phyloP scores from a whole-genome alignment of 75 land plant genomes.

The Picea glauca region DNA sequence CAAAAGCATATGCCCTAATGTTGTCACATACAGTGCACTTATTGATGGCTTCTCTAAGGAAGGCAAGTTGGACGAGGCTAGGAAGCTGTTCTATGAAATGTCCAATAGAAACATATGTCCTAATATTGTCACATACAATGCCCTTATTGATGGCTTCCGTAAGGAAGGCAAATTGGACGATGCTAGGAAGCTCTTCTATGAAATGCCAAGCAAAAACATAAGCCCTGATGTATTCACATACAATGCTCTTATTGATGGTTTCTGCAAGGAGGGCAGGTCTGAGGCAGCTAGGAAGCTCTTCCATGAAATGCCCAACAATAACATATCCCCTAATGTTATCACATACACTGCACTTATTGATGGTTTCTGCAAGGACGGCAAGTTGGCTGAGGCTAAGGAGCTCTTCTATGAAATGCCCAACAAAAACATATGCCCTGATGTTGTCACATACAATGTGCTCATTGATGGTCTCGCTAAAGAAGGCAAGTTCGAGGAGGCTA shows the following conservation, averaged over 20 bases:
- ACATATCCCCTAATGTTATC: constrained; percentile 46
- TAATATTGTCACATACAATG: constrained; percentile 51
- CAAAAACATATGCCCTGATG: constrained; percentile 43
- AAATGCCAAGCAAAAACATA: constrained; percentile 35
- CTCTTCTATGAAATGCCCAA: constrained; percentile 45
- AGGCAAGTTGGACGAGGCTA: constrained; percentile 68
- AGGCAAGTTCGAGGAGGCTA: constrained; percentile 35
- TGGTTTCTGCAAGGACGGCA: constrained; percentile 50
- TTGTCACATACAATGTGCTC: constrained; percentile 41
- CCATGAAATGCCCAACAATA: constrained; percentile 37
- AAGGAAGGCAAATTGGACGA: constrained; percentile 13
- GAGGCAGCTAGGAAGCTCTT: constrained; percentile 34
- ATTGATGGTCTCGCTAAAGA: constrained; percentile 53
- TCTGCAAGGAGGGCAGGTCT: constrained; percentile 25
- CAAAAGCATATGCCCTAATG: constrained; percentile 46
- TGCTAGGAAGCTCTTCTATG: constrained; percentile 26
- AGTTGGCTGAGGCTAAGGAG: constrained; percentile 41
- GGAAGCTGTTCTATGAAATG: constrained; percentile 58
- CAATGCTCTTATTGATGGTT: constrained; percentile 37
- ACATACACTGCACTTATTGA: constrained; percentile 49
- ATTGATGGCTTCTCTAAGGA: constrained; percentile 51
- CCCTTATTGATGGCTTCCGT: constrained; percentile 15
- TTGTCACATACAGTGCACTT: constrained; percentile 68
- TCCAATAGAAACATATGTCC: constrained; percentile 49
- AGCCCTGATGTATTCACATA: constrained; percentile 40